phyloP scores from a whole-genome alignment of 768 basidiomycete genomes.

The Porpolomopsis calyptriformis region DNA sequence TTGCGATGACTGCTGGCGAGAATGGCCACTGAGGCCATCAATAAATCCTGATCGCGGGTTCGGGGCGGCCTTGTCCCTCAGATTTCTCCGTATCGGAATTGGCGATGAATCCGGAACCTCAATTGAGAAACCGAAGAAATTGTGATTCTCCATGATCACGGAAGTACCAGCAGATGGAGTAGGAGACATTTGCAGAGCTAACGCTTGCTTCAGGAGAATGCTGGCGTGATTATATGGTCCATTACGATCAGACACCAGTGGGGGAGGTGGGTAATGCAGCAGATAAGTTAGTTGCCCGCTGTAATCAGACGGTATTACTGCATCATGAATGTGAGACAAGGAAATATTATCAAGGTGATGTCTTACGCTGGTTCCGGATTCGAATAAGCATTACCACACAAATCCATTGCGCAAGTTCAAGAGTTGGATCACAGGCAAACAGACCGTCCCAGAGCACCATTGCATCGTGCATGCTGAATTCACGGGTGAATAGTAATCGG shows the following conservation, averaged over 20 bases:
- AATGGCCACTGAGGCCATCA: slow-evolving; percentile 18
- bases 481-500: slow-evolving; percentile 84
- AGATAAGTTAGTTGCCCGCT: slow-evolving; percentile 74
- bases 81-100: slow-evolving; percentile 26
- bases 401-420: slow-evolving; percentile 75
- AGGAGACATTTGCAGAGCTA: slow-evolving; percentile 65
- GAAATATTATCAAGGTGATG: slow-evolving; percentile 2
- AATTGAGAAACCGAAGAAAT: slow-evolving; percentile 58
- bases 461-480: slow-evolving; percentile 70
- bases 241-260: slow-evolving; percentile 19
- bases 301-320: slow-evolving; percentile 84
- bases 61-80: slow-evolving; percentile 21
- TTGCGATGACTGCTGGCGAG: slow-evolving; percentile 32
- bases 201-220: slow-evolving; percentile 75
- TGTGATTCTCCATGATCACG: slow-evolving; percentile 72
- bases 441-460: slow-evolving; percentile 94
- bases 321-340: slow-evolving; percentile 10
- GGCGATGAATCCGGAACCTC: slow-evolving; percentile 47
- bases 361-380: slow-evolving; percentile 79
- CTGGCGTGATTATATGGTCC: slow-evolving; percentile 44
- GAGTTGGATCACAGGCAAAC: slow-evolving; percentile 75
- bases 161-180: slow-evolving; percentile 68
- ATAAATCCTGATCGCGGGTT: slow-evolving; percentile 13
- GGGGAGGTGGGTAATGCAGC: slow-evolving; percentile 69
- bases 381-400: slow-evolving; percentile 93